Evolutionary conservation across 2,329 filamentous ascomycete species (phyloP), one percentile per base, ranked within the genome.

Genomic region (Diaporthe ilicicola): DNA sequence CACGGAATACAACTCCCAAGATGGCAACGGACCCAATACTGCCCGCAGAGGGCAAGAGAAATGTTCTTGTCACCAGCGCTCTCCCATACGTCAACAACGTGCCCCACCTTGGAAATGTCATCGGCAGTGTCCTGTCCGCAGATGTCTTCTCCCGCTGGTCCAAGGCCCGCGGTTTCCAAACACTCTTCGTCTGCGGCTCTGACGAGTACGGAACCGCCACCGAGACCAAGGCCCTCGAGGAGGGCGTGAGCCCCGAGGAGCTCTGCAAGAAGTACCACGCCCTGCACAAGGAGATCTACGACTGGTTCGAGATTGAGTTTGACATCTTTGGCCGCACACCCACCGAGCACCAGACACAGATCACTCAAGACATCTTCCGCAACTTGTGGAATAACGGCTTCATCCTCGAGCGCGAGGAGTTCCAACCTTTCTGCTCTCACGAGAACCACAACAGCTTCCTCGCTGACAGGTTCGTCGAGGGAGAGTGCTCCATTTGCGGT

Each of bases 171-270:
- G 93, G 92, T 69, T 88, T 92, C 78, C 93, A 90, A 75, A 97
- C 94, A 1, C 88, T 97, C 64, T 97, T 91, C 81, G 87, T 97
- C 75, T 97, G 95, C 82, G 94, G 94, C 70, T 83, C 82, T n/a
- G 95, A 98, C 84, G 94, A 98, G 83, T 98, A 98, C 81, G 95
- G 95, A 70, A 98, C 95, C 15, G 95, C 95, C 27, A 97, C 95
- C 39, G 95, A 98, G 83, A 97, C 95, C 32, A 97, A 97, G 84
- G 95, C 95, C 5, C 89, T 98, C 50, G 94, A 97, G 80, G 94
- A 96, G 80, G 92, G 92, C 17, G 86, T 94, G 74, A 94, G 92
- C 15, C 94, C 95, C 27, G 88, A 93, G 77, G 89, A 95, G 79
- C 90, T 98, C 15, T 98, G 95, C 85, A 90, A 93, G 82, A 97